Evolutionary conservation across 768 basidiomycete genomes (phyloP).

Genomic region (Rhizopogon vulgaris): DNA sequence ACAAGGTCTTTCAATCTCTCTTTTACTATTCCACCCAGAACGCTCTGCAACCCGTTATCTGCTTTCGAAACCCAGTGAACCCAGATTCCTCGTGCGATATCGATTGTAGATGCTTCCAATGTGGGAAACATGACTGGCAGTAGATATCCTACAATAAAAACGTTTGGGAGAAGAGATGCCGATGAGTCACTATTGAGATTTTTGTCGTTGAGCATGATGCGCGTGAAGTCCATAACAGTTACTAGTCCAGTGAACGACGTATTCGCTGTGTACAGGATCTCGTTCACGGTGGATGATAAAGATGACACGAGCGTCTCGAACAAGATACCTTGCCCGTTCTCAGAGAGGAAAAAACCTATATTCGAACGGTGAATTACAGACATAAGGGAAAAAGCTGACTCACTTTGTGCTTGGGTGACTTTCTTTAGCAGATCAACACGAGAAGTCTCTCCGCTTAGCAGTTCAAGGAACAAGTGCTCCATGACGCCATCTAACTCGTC

Average conservation of each 20-base stretch:
- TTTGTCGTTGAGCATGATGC: conserved; percentile 16
- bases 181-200: conserved; percentile 3
- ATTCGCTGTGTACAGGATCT: conserved; percentile 22
- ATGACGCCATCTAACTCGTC: conserved; percentile 42
- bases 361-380: neutral
- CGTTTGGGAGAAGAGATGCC: conserved; percentile 30
- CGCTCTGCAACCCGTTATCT: conserved; percentile 16
- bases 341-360: conserved; percentile 24
- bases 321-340: conserved; percentile 26
- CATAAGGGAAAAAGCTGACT: neutral
- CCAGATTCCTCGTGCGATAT: conserved; percentile 27
- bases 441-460: conserved; percentile 23
- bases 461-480: conserved; percentile 32
- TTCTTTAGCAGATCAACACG: conserved; percentile 30
- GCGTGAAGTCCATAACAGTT: conserved; percentile 28
- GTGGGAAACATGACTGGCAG: conserved; percentile 28
- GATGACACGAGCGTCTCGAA: conserved; percentile 28
- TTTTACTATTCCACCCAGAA: conserved; percentile 32
- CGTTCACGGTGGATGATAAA: conserved; percentile 31
- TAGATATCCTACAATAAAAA: conserved; percentile 46
- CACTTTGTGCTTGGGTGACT: conserved; percentile 38
- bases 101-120: conserved; percentile 11
- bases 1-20: conserved; percentile 37
- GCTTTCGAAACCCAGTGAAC: conserved; percentile 15
- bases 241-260: conserved; percentile 16